A percentile compares a stretch with the other conserved stretches of the same genome.
phyloP scores from a whole-genome alignment of 176 grass and related monocot genomes.

The Ananas comosus region DNA sequence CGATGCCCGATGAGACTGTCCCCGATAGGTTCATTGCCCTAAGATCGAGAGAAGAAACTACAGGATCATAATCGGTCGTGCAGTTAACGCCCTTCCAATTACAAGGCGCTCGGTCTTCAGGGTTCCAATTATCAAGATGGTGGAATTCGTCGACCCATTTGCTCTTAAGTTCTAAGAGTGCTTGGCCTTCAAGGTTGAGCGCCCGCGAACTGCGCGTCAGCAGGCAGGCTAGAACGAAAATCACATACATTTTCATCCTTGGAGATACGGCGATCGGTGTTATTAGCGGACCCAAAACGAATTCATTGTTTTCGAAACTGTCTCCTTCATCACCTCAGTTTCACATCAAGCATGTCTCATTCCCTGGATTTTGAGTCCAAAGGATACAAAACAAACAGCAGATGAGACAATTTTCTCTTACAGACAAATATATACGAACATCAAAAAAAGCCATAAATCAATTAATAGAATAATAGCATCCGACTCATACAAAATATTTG shows the following conservation, averaged over 20 bases:
- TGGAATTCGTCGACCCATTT: slow-evolving; percentile 46
- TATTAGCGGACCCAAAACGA: slow-evolving; percentile 11
- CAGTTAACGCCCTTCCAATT: slow-evolving; percentile 72
- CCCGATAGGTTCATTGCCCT: slow-evolving; percentile 74
- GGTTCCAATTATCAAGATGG: slow-evolving; percentile 59
- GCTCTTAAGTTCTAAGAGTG: slow-evolving; percentile 65
- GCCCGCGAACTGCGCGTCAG: slow-evolving; percentile 33
- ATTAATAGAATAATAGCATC: too few relatives aligned
- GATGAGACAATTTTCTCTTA: too few relatives aligned
- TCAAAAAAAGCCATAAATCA: too few relatives aligned
- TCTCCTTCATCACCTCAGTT: background rate
- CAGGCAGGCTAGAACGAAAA: slow-evolving; percentile 33
- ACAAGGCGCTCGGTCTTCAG: slow-evolving; percentile 42
- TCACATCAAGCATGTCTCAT: background rate
- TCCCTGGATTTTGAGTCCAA: slow-evolving; percentile 14
- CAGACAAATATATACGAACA: too few relatives aligned
- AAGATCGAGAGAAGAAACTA: slow-evolving; percentile 52
- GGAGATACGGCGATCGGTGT: slow-evolving; percentile 1
- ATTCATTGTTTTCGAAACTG: slow-evolving; percentile 11
- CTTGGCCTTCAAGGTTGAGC: slow-evolving; percentile 56
- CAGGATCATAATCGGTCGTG: slow-evolving; percentile 20
- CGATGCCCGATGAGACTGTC: slow-evolving; percentile 49
- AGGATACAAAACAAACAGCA: background rate
- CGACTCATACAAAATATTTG: too few relatives aligned
- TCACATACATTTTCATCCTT: background rate